Percentiles rank a stretch among this genome's conserved stretches.
Conservation (phyloP, 495 filamentous ascomycete genomes). For the Tricharina praecox region DNA sequence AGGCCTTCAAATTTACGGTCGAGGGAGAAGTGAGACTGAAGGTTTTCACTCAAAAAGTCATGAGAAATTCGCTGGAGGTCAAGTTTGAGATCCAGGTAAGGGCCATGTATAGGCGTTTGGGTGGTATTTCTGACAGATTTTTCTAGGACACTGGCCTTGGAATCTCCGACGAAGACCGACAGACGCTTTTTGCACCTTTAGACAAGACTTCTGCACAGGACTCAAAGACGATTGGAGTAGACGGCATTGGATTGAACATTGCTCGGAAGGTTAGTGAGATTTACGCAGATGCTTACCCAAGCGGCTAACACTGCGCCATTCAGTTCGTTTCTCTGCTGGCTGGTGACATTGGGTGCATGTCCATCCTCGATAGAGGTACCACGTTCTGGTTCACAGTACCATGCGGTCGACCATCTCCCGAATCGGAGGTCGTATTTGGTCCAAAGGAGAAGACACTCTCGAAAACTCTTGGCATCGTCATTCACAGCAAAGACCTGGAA, state of each 20-base stretch:
- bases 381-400: slow-evolving; percentile 18
- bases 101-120: neutral
- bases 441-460: slow-evolving; percentile 11
- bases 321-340: slow-evolving; percentile 8
- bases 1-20: slow-evolving; percentile 22
- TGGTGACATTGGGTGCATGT: slow-evolving; percentile 16
- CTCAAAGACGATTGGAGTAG: neutral
- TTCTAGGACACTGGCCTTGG: slow-evolving; percentile 22
- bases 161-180: slow-evolving; percentile 12
- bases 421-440: slow-evolving; percentile 7
- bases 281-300: no score
- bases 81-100: slow-evolving; percentile 19
- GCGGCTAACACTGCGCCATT: no score
- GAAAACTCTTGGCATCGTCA: slow-evolving; percentile 16
- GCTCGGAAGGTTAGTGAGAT: slow-evolving; percentile 17
- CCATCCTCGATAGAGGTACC: slow-evolving; percentile 10
- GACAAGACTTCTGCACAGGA: slow-evolving; percentile 10
- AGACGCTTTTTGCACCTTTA: slow-evolving; percentile 12
- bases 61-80: slow-evolving; percentile 11
- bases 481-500: slow-evolving; percentile 18
- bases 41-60: slow-evolving; percentile 13
- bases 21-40: slow-evolving; percentile 13
- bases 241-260: slow-evolving; percentile 16
- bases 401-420: slow-evolving; percentile 8
- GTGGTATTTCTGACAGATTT: neutral